phyloP scores from a whole-genome alignment of 345 rosid species.

The Salix purpurea region DNA sequence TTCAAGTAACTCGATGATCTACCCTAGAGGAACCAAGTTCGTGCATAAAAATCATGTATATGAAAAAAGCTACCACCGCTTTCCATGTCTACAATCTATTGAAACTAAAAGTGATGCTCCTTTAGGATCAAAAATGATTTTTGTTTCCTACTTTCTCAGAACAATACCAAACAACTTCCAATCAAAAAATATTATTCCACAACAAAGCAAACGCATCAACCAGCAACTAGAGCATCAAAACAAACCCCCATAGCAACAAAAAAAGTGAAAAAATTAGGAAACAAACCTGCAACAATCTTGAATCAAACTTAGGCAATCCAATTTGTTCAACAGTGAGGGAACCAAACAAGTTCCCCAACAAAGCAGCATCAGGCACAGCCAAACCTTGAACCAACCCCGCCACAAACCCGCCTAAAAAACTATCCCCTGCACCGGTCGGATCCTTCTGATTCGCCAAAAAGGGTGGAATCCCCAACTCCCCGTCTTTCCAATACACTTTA shows the following conservation, averaged over 20 bases:
- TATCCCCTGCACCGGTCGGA: conserved; percentile 98
- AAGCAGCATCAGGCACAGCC: conserved; percentile 83
- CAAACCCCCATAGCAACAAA: background rate
- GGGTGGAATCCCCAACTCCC: conserved; percentile 47
- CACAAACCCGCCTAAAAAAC: conserved; percentile 78
- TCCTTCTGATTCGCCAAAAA: conserved; percentile 71
- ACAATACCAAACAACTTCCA: background rate
- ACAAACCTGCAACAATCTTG: conserved; percentile 62
- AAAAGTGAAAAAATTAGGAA: background rate
- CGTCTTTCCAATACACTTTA: conserved; percentile 51
- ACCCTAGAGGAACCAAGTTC: background rate
- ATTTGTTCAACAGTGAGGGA: conserved; percentile 83
- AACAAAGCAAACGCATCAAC: background rate
- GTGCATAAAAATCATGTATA: background rate
- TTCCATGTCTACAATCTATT: background rate
- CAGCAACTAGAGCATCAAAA: background rate
- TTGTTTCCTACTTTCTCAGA: background rate
- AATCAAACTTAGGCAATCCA: conserved; percentile 75
- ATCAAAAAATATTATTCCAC: background rate
- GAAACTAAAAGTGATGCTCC: background rate
- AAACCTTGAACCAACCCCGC: conserved; percentile 74
- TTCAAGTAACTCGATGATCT: background rate
- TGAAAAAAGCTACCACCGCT: background rate
- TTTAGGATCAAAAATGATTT: background rate
- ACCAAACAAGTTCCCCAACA: conserved; percentile 86